Percentiles rank a stretch among this genome's conserved stretches.
These are phyloP conservation scores for Plasmodium sp. DNA, from an alignment of 169 alveolate species.

Conservation along the genomic window DNA sequence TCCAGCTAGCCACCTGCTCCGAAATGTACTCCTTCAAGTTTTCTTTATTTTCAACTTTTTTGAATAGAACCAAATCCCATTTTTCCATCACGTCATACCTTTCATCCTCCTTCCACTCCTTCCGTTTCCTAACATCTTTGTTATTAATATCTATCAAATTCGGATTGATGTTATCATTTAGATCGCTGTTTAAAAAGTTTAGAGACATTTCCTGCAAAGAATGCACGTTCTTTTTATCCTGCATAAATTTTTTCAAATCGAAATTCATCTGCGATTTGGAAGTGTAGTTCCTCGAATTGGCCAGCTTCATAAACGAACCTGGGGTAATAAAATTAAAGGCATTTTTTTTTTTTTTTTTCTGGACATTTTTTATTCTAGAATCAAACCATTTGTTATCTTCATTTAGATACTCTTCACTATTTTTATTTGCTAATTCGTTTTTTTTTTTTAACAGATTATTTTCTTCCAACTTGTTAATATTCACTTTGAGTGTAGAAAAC, in stretches of 20 bases:
- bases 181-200: constrained; percentile 44
- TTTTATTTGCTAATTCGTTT: constrained; percentile 10
- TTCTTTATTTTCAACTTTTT: constrained; percentile 34
- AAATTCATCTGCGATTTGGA: constrained; percentile 2
- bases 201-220: constrained; percentile 52
- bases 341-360: constrained; percentile 35
- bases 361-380: constrained; percentile 53
- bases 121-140: neutral
- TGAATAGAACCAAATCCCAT: constrained; percentile 61
- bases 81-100: constrained; percentile 41
- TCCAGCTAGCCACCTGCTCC: constrained; percentile 19
- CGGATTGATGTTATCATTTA: constrained; percentile 23
- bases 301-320: constrained; percentile 34
- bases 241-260: constrained; percentile 63
- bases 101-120: constrained; percentile 52
- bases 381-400: constrained; percentile 61
- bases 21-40: constrained; percentile 39
- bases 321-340: constrained; percentile 69
- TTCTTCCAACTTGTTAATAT: constrained; percentile 80
- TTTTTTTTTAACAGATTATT: constrained; percentile 76
- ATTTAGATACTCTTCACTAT: constrained; percentile 8
- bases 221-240: constrained; percentile 61
- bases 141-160: constrained; percentile 32
- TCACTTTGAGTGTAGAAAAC: constrained; percentile 82
- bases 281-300: constrained; percentile 6